Conservation (phyloP, 2,329 filamentous ascomycete species). For the Didymella sp. region DNA sequence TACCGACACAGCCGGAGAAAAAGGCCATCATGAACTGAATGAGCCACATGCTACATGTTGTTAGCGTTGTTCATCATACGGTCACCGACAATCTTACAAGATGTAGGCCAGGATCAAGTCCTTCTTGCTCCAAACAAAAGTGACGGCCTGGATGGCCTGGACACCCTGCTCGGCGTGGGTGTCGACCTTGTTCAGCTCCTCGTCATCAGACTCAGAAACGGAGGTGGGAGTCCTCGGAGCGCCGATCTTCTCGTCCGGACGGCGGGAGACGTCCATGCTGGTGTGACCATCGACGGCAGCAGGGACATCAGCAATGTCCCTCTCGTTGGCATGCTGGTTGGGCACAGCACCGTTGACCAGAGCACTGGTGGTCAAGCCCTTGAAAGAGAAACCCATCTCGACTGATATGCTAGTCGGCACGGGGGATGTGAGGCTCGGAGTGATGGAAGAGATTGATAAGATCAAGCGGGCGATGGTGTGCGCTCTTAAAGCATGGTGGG, state of each 20-base stretch:
- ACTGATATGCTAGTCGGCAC: conserved; percentile 5
- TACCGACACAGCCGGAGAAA: conserved; percentile 52
- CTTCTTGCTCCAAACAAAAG: conserved; percentile 37
- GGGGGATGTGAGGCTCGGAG: conserved; percentile 7
- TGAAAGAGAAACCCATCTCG: conserved; percentile 45
- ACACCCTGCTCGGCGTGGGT: conserved; percentile 40
- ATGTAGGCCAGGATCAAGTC: conserved; percentile 40
- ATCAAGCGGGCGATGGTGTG: conserved; percentile 24
- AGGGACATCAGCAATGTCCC: conserved; percentile 39
- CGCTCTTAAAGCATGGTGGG: conserved; percentile 31
- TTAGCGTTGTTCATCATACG: conserved; percentile 15
- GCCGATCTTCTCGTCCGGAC: conserved; percentile 39
- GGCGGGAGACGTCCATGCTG: conserved; percentile 33
- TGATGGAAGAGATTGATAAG: conserved; percentile 37
- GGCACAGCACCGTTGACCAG: conserved; percentile 30
- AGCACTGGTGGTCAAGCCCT: conserved; percentile 38
- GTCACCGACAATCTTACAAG: conserved; percentile 26
- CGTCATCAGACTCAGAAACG: conserved; percentile 31
- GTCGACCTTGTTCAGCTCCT: conserved; percentile 44
- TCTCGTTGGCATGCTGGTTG: conserved; percentile 26
- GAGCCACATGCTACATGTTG: conserved; percentile 36
- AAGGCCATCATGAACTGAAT: conserved; percentile 59
- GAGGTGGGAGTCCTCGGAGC: conserved; percentile 25
- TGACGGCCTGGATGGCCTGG: conserved; percentile 39
- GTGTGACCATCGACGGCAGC: conserved; percentile 38